phyloP scores from a whole-genome alignment of 164 flowering plant genomes.

The Litsea cubeba region DNA sequence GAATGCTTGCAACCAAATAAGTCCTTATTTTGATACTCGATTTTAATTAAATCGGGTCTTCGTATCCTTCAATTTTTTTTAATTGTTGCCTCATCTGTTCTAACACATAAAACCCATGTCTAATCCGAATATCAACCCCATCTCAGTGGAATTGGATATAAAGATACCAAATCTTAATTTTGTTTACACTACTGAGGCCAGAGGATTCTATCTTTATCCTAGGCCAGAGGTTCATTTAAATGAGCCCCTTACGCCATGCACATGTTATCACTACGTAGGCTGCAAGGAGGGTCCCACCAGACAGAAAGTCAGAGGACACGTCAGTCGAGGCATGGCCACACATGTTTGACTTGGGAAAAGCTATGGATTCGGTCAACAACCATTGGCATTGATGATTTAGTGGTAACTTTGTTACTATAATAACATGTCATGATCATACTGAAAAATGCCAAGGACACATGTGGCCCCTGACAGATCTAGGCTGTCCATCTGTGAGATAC shows the following conservation, averaged over 20 bases:
- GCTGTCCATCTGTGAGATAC: not conserved
- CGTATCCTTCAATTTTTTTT: too few species aligned
- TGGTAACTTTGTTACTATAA: not conserved
- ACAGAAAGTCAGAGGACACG: not conserved
- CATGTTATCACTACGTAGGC: not conserved
- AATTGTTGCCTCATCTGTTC: not conserved
- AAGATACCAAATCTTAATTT: not conserved
- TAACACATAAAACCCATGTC: not conserved
- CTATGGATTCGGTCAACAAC: conserved; percentile 1
- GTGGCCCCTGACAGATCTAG: not conserved
- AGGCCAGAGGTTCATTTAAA: not conserved
- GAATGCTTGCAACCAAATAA: too few species aligned
- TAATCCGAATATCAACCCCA: not conserved
- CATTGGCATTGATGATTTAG: not conserved
- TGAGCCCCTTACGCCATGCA: not conserved
- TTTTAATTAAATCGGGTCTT: too few species aligned
- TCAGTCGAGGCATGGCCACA: conserved; percentile 1
- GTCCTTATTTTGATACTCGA: too few species aligned
- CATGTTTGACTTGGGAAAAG: not conserved
- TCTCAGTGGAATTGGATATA: too few species aligned
- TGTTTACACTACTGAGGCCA: not conserved
- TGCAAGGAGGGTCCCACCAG: not conserved
- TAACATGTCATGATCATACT: not conserved
- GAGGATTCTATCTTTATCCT: not conserved
- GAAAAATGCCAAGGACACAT: not conserved